Percentiles rank a stretch among this genome's conserved stretches.
Evolutionary conservation across 352 stramenopile species (phyloP).

Genomic region (Pilasporangium apinafurcum): DNA sequence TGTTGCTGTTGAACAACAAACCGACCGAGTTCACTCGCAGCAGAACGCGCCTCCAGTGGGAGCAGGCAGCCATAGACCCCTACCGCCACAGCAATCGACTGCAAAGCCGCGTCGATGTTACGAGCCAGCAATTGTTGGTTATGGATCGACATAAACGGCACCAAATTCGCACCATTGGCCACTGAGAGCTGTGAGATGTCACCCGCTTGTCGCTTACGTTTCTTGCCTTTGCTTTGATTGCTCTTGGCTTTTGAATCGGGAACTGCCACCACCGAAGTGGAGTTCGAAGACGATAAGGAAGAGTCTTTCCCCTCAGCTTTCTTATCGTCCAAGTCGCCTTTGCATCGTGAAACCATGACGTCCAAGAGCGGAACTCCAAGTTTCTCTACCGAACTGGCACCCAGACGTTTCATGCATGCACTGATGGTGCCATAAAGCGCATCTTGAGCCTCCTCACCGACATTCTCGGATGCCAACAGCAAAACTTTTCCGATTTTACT

Average conservation of each 20-base stretch:
- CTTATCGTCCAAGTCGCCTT: slow-evolving; percentile 31
- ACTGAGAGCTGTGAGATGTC: slow-evolving; percentile 42
- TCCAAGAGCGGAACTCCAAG: slow-evolving; percentile 60
- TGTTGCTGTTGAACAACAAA: slow-evolving; percentile 29
- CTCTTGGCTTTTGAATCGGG: slow-evolving; percentile 12
- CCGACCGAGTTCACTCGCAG: slow-evolving; percentile 33
- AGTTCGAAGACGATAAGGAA: too few relatives aligned
- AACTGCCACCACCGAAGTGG: not conserved
- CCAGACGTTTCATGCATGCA: slow-evolving; percentile 45
- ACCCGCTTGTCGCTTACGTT: slow-evolving; percentile 70
- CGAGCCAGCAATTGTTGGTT: slow-evolving; percentile 27
- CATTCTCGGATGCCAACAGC: slow-evolving; percentile 44
- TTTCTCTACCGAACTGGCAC: slow-evolving; percentile 66
- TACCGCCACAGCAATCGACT: slow-evolving; percentile 46
- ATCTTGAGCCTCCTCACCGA: slow-evolving; percentile 20
- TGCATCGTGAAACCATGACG: slow-evolving; percentile 50
- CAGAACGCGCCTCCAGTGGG: slow-evolving; percentile 27
- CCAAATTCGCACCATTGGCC: slow-evolving; percentile 13
- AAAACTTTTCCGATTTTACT: slow-evolving; percentile 63
- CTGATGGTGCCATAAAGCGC: slow-evolving; percentile 40
- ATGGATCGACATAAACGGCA: slow-evolving; percentile 52
- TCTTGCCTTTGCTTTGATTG: slow-evolving; percentile 60
- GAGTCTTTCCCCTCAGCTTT: slow-evolving; percentile 6
- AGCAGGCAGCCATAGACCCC: slow-evolving; percentile 58
- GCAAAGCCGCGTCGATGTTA: slow-evolving; percentile 46